Conservation (phyloP, 2,329 filamentous ascomycete genomes). For the Thielaviopsis euricoi region DNA sequence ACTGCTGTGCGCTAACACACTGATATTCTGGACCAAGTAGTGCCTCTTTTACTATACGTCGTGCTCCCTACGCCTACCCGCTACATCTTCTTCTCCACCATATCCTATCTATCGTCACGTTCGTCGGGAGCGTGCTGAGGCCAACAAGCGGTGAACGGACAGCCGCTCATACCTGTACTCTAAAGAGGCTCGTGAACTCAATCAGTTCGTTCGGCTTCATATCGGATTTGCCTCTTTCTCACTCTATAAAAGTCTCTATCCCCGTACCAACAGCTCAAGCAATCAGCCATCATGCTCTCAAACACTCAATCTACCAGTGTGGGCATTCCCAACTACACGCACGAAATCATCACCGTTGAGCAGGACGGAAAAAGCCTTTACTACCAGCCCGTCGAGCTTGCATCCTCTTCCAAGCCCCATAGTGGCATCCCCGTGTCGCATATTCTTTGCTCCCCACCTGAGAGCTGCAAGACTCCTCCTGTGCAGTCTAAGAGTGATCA, state of each 20-base stretch:
- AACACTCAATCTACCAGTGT: background rate
- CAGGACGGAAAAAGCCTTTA: constrained; percentile 4
- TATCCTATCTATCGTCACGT: background rate
- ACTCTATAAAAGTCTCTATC: background rate
- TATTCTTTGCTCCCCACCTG: background rate
- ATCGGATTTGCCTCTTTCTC: background rate
- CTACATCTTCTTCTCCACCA: background rate
- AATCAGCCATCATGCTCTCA: background rate
- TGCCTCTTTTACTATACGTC: too few species aligned
- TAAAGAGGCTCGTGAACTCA: background rate
- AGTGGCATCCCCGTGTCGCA: background rate
- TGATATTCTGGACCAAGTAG: too few species aligned
- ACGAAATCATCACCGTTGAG: background rate
- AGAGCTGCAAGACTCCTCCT: background rate
- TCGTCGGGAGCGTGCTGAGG: background rate
- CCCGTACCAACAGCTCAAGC: background rate
- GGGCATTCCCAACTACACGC: background rate
- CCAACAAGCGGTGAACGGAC: constrained; percentile 4
- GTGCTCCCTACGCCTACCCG: too few species aligned
- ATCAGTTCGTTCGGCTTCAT: background rate
- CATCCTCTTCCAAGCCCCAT: background rate
- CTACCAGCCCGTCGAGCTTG: background rate
- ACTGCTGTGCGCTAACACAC: too few species aligned
- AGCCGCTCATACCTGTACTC: background rate
- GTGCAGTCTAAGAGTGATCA: background rate